Evolutionary conservation across 2,329 filamentous ascomycete genomes (phyloP), one percentile per base, ranked within the genome.

Genomic region (Penicillium sp.): DNA sequence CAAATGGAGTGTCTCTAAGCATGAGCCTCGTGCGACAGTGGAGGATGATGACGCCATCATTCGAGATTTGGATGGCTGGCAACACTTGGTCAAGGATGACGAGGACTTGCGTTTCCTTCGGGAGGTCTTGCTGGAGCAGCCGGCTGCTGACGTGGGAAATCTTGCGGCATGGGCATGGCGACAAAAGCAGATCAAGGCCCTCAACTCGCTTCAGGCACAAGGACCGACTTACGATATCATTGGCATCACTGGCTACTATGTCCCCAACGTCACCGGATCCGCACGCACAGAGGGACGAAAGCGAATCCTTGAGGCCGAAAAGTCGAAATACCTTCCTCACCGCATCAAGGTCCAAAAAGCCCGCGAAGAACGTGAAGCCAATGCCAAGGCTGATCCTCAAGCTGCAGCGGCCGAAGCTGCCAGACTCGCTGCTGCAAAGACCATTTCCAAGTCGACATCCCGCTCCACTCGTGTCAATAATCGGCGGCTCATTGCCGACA

Each of bases 321-420:
- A 98, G 70, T 95, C 89, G 17, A 95, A 95, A 60, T 98, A 98
- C 60, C 75, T 98, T 6, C 92, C 92, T 27, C 92, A 98, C 71
- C 89, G 94, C 49, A 92, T 98, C 68, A 94, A 93, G 59, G 87
- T 98, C 13, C 85, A 92, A 62, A 92, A 84, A 66, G 86, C 84
- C 15, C 80, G 89, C 35, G 89, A 95, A 63, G 88, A 92, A 63
- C 84, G 88, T n/a, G 84, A 95, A 63, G 80, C 65, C 58, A 84
- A 75, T 68, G 79, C 69, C 8, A 68, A 70, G 45, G 84, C 79
- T 53, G 82, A 85, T 48, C 68, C 76, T 4, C 76, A 76, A 7
- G 73, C 77, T 16, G 75, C 80, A 3, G 82, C 84, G 16, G 77
- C 79, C 3, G 82, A 86, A 52, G 77, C 80, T 3, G 78, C 82